Percentiles rank a stretch among this genome's conserved stretches.
phyloP scores from a whole-genome alignment of 140 eudicot genomes.

The Ambrosia hybrid region DNA sequence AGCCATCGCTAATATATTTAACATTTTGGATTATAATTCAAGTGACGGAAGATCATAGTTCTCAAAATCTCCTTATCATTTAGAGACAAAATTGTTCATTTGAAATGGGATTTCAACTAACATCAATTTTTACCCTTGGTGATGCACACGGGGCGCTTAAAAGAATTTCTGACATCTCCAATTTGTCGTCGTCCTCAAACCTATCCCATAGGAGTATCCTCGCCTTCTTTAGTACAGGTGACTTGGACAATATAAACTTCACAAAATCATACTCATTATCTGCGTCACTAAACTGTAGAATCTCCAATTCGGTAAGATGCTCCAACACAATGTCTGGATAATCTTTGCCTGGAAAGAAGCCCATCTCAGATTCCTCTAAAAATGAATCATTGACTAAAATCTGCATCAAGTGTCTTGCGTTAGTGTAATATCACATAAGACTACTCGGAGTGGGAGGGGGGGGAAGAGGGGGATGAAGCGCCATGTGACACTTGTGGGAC shows the following conservation, averaged over 20 bases:
- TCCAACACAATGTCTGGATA: neutral
- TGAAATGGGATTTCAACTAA: neutral
- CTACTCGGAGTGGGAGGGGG: too few relatives aligned
- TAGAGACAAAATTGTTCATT: neutral
- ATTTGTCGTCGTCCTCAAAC: neutral
- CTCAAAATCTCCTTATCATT: neutral
- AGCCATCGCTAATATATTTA: too few relatives aligned
- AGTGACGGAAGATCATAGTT: neutral
- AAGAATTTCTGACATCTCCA: neutral
- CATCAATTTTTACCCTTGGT: neutral
- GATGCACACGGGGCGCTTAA: neutral
- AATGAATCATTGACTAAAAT: neutral
- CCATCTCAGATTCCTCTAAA: neutral
- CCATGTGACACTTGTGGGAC: too few relatives aligned
- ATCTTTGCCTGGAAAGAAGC: neutral
- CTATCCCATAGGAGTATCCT: neutral
- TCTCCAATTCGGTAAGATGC: neutral
- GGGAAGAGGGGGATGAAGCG: too few relatives aligned
- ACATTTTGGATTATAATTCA: too few relatives aligned
- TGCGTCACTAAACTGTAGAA: neutral
- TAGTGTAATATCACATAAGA: neutral
- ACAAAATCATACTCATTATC: neutral
- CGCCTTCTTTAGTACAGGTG: neutral
- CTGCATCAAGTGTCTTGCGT: neutral
- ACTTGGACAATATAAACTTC: neutral